phyloP scores from a whole-genome alignment of 805 yeast genomes.

The Tetrapisispora nanseiensis region DNA sequence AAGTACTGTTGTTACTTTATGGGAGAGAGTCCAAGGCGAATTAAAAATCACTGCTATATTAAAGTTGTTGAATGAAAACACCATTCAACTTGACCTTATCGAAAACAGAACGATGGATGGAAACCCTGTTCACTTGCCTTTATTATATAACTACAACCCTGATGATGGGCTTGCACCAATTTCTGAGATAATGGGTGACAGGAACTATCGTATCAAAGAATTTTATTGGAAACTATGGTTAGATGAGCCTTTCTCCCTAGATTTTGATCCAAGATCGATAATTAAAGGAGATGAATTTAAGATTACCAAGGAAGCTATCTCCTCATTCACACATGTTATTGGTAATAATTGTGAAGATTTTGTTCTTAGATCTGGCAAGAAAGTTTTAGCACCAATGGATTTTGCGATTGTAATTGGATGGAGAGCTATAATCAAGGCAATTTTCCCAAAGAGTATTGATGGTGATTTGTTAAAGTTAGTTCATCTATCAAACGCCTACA shows the following conservation, averaged over 20 bases:
- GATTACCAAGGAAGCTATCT: constrained; percentile 66
- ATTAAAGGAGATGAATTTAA: constrained; percentile 57
- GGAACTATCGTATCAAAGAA: constrained; percentile 87
- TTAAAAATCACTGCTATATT: constrained; percentile 57
- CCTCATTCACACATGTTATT: constrained; percentile 92
- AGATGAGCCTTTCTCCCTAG: constrained; percentile 48
- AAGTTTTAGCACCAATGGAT: constrained; percentile 94
- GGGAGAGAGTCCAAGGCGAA: constrained; percentile 65
- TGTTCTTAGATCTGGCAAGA: constrained; percentile 77
- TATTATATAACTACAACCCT: constrained; percentile 71
- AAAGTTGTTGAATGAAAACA: constrained; percentile 37
- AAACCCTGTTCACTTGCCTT: constrained; percentile 61
- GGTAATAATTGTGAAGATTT: constrained; percentile 96
- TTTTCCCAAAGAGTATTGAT: constrained; percentile 92
- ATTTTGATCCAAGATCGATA: constrained; percentile 65
- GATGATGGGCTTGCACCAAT: constrained; percentile 94
- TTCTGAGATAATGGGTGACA: constrained; percentile 76
- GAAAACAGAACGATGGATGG: constrained; percentile 83
- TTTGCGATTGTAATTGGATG: constrained; percentile 97
- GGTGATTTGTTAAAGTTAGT: constrained; percentile 93
- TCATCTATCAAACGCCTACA: constrained; percentile 89
- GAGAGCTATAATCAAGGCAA: constrained; percentile 96
- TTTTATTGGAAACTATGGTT: constrained; percentile 98
- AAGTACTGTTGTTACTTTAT: constrained; percentile 53
- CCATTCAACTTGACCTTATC: constrained; percentile 63